A percentile compares a stretch with the other conserved stretches of the same genome.
These are phyloP conservation scores for Ogataea paradorogensis DNA, from an alignment of 805 yeast genomes.

Conservation along the genomic window DNA sequence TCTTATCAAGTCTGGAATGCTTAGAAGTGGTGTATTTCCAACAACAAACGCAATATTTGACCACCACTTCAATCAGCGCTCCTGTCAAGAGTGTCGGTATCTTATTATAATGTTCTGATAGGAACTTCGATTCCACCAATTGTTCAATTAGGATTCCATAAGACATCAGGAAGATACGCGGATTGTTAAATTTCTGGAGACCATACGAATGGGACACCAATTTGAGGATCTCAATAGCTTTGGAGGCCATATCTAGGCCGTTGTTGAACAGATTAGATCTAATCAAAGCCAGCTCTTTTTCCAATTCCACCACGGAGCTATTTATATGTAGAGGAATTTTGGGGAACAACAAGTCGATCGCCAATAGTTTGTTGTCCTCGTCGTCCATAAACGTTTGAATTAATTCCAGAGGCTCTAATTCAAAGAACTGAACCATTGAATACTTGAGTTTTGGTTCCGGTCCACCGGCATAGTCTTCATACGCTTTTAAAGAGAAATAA, in stretches of 20 bases:
- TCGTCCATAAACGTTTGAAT: conserved; percentile 14
- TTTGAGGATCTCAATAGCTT: conserved; percentile 29
- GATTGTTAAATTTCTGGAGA: conserved; percentile 31
- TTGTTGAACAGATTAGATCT: conserved; percentile 19
- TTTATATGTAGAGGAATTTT: conserved; percentile 6
- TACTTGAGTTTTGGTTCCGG: conserved; percentile 8
- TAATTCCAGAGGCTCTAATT: conserved; percentile 18
- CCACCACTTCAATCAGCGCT: conserved; percentile 38
- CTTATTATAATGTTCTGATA: conserved; percentile 32
- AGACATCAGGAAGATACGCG: conserved; percentile 36
- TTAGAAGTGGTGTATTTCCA: conserved; percentile 35
- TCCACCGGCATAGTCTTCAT: background rate
- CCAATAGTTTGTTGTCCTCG: conserved; percentile 21
- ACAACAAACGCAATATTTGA: conserved; percentile 45
- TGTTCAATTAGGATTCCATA: conserved; percentile 40
- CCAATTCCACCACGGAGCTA: conserved; percentile 15
- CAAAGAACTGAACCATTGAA: conserved; percentile 17
- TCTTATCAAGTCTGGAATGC: conserved; percentile 19
- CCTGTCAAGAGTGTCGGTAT: conserved; percentile 26
- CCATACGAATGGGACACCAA: conserved; percentile 36
- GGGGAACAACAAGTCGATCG: conserved; percentile 23
- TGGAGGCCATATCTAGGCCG: conserved; percentile 25
- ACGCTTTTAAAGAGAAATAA: background rate
- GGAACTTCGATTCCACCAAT: conserved; percentile 38
- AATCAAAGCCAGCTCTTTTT: conserved; percentile 21